Conservation (phyloP, 371 early-diverging fungal species). For the Rhizopus delemar region DNA sequence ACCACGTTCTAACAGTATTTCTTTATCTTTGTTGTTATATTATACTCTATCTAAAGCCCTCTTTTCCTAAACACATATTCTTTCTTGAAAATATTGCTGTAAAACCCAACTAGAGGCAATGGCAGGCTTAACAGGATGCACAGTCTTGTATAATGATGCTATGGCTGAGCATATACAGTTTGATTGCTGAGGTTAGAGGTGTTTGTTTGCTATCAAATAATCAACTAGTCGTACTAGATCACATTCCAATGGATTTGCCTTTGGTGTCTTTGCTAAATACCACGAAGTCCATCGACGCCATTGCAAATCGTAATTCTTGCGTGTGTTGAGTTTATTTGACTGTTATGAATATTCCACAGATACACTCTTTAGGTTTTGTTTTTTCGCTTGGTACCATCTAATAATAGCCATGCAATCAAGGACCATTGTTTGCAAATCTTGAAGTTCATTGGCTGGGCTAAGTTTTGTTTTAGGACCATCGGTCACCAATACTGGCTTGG, state of each 20-base stretch:
- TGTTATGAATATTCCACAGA: neutral
- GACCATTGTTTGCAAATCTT: neutral
- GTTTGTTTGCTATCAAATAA: neutral
- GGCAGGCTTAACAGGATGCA: neutral
- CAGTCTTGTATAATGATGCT: neutral
- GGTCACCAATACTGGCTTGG: slow-evolving; percentile 23
- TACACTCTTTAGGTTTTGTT: neutral
- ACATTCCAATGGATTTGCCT: neutral
- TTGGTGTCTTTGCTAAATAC: neutral
- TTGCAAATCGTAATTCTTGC: neutral
- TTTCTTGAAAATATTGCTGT: too few species aligned
- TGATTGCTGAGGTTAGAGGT: neutral
- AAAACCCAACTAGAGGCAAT: neutral
- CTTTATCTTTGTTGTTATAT: too few species aligned
- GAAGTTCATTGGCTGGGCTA: slow-evolving; percentile 1
- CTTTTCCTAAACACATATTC: too few species aligned
- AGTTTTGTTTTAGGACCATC: neutral
- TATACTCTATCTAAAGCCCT: too few species aligned
- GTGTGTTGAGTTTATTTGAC: neutral
- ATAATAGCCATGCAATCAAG: slow-evolving; percentile 15
- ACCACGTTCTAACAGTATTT: too few species aligned
- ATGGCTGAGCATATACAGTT: slow-evolving; percentile 1
- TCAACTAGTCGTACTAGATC: neutral
- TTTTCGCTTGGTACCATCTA: neutral
- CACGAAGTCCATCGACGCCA: neutral